Percentiles rank a stretch among this genome's conserved stretches.
Evolutionary conservation across 2,329 filamentous ascomycete species (phyloP).

Genomic region (Bipolaris victoriae): DNA sequence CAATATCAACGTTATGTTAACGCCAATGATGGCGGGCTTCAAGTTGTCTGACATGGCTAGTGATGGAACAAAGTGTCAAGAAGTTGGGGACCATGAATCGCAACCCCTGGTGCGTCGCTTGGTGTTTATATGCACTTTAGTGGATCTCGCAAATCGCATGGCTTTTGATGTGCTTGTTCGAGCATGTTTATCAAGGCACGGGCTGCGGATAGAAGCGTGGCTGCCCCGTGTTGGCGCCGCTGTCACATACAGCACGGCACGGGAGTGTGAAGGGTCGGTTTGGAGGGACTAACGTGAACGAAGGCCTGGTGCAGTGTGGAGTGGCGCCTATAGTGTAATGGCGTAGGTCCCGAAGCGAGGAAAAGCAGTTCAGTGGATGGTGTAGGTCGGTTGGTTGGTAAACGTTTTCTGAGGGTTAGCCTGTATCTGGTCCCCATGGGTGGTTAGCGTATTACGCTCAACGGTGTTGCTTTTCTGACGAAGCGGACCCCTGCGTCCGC

Average conservation of each 20-base stretch:
- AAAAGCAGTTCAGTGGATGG: background rate
- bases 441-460: background rate
- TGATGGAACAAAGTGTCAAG: background rate
- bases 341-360: background rate
- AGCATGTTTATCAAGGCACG: background rate
- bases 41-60: constrained; percentile 20
- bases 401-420: background rate
- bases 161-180: background rate
- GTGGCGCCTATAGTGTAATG: background rate
- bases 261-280: background rate
- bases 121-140: constrained; percentile 2
- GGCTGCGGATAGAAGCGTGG: background rate
- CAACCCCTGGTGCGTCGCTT: background rate
- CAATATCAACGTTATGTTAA: constrained; percentile 34
- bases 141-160: background rate
- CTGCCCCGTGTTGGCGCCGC: constrained; percentile 1
- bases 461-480: constrained; percentile 2
- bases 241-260: background rate
- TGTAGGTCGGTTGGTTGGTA: constrained; percentile 5
- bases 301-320: background rate
- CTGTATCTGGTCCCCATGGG: background rate
- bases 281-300: background rate
- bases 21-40: constrained; percentile 28
- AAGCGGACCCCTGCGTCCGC: background rate
- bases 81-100: background rate